phyloP scores from a whole-genome alignment of 805 yeast genomes.

The Candida pseudofarinosa region DNA sequence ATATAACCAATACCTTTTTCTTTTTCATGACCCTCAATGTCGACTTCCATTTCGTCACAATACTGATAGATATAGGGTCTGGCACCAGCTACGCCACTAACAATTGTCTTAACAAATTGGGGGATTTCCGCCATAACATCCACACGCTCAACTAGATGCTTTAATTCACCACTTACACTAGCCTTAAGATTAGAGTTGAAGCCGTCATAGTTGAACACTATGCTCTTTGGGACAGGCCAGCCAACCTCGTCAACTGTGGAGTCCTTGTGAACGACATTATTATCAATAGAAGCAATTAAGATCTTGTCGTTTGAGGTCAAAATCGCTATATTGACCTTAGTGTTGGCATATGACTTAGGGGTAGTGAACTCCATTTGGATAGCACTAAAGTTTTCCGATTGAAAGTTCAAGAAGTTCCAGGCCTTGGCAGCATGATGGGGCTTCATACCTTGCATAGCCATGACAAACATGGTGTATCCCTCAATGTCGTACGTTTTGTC shows the following conservation, averaged over 20 bases:
- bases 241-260: conserved; percentile 71
- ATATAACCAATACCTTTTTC: conserved; percentile 68
- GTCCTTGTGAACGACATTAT: conserved; percentile 54
- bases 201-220: conserved; percentile 50
- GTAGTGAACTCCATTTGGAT: conserved; percentile 94
- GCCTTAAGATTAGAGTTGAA: conserved; percentile 43
- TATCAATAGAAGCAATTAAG: conserved; percentile 59
- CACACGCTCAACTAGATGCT: conserved; percentile 73
- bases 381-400: conserved; percentile 67
- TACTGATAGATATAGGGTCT: conserved; percentile 96
- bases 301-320: conserved; percentile 63
- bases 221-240: conserved; percentile 80
- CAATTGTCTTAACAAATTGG: conserved; percentile 86
- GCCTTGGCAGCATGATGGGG: conserved; percentile 98
- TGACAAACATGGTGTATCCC: conserved; percentile 74
- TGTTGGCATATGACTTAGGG: conserved; percentile 81
- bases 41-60: conserved; percentile 58
- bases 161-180: conserved; percentile 56
- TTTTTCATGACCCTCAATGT: conserved; percentile 33
- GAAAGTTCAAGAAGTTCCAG: conserved; percentile 93
- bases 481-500: conserved; percentile 31
- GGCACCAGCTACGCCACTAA: conserved; percentile 91
- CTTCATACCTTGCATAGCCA: conserved; percentile 98
- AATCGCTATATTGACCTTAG: conserved; percentile 77
- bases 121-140: conserved; percentile 99